Base-by-base conservation (phyloP, 2,329 filamentous ascomycete genomes). In the Penicillium glabrum region DNA sequence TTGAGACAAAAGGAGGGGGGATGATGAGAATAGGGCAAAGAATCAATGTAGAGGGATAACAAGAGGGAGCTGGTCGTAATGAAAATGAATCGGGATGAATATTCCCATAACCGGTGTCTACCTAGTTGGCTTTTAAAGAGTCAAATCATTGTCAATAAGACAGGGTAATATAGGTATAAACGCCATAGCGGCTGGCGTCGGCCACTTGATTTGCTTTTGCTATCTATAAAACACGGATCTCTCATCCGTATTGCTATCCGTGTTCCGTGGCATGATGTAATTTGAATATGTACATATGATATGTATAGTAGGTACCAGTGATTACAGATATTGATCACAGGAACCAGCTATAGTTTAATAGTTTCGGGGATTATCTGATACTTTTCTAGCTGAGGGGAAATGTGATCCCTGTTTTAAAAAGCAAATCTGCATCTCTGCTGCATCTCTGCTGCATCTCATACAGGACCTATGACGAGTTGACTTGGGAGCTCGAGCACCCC, bases 181-280 rank as follows among this genome's bases (percentile, higher is more conserved):
- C 9, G 39, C 27, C 33, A 51, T 50, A 37, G 31, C 62, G 62
- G 62, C 46, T 65, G 51, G 58, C 53, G 47, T 59, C 59, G 62
- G 64, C 47, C 19, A 21, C 19, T 52, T 52, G 21, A 7, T 19
- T 16, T 39, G 46, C 43, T 21, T 33, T 57, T 53, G 39, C 54
- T 48, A 66, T 59, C 59, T 65, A 67, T 66, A 61, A 51, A 59
- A 55, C 26, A 45, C 63, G 63, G 63, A 64, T 54, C 14, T 27
- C n/a, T 41, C 41, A 58, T 63, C 64, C 64, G 64, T 41, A 19
- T 54, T 58, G 56, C 56, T 59, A 31, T 53, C 50, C 50, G 50
- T 37, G 43, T 46, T 53, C 50, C 50, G 50, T 50, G n/a, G 35
- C 8, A 39, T 51, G 41, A 58, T 49, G 55, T 47, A 45, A 49